Conservation (phyloP, 2,329 filamentous ascomycete species). For the Colletotrichum truncatum region DNA sequence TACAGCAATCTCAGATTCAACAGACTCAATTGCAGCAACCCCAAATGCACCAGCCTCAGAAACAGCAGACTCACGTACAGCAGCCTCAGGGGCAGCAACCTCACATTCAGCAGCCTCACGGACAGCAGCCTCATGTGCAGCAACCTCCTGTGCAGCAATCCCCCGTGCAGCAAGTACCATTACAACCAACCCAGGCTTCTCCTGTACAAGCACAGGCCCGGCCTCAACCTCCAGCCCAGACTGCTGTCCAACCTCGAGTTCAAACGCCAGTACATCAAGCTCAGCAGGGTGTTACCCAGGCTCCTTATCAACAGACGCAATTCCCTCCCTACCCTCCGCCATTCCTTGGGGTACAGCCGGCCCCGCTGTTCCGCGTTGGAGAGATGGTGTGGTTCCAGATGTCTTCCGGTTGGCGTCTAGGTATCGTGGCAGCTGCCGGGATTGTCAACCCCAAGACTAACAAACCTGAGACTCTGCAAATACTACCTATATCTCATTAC, state of each 20-base stretch:
- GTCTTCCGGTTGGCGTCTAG: constrained; percentile 56
- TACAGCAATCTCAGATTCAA: not conserved
- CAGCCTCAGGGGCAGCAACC: not conserved
- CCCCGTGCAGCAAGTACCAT: too few relatives aligned
- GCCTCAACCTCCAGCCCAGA: not conserved
- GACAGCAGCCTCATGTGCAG: not conserved
- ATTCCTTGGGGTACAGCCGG: constrained; percentile 19
- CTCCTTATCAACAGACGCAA: constrained; percentile 19
- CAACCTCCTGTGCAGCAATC: not conserved
- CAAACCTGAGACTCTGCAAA: constrained; percentile 33
- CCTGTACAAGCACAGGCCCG: not conserved
- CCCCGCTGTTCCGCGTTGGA: constrained; percentile 54
- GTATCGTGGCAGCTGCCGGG: constrained; percentile 49
- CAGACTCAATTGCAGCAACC: not conserved
- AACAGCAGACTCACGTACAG: not conserved
- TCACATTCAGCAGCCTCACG: not conserved
- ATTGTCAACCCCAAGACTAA: constrained; percentile 36
- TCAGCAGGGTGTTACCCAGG: constrained; percentile 3
- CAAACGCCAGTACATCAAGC: constrained; percentile 16
- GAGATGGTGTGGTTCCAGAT: constrained; percentile 62
- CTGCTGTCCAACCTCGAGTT: not conserved
- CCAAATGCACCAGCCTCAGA: too few relatives aligned
- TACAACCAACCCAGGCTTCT: not conserved
- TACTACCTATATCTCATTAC: constrained; percentile 52
- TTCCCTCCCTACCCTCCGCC: constrained; percentile 26